phyloP scores from a whole-genome alignment of 306 rosid species.

The Castanea sativa region DNA sequence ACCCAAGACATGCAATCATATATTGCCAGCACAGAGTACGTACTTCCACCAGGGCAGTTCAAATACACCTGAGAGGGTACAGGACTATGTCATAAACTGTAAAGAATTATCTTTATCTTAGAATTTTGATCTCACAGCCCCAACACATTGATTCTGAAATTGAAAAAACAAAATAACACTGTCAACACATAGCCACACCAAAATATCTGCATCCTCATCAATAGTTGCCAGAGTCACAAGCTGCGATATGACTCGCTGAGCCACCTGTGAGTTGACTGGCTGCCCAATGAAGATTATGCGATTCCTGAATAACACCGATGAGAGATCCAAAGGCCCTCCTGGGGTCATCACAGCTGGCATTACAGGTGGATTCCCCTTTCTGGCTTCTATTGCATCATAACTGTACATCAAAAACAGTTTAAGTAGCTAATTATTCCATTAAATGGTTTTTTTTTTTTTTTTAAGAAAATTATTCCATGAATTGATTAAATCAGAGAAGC shows the following conservation, averaged over 20 bases:
- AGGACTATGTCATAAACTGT: neutral
- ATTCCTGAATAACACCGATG: constrained; percentile 81
- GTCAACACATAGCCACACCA: constrained; percentile 48
- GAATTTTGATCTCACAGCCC: neutral
- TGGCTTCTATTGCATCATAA: constrained; percentile 70
- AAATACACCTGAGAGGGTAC: constrained; percentile 65
- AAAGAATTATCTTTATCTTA: neutral
- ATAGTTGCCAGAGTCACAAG: constrained; percentile 89
- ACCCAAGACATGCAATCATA: constrained; percentile 99
- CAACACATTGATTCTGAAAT: constrained; percentile 8
- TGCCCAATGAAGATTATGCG: constrained; percentile 94
- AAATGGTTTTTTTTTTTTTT: neutral
- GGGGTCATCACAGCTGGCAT: constrained; percentile 96
- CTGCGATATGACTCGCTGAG: constrained; percentile 94
- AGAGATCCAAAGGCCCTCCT: constrained; percentile 82
- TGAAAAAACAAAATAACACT: neutral
- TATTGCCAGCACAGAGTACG: constrained; percentile 85
- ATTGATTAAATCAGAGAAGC: neutral
- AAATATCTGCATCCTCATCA: constrained; percentile 76
- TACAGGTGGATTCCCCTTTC: constrained; percentile 68
- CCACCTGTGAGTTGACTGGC: constrained; percentile 77
- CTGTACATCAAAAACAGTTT: constrained; percentile 38
- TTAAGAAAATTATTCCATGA: neutral
- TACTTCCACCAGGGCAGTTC: constrained; percentile 97
- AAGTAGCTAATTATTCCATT: constrained; percentile 14